Evolutionary conservation across 2,329 filamentous ascomycete genomes (phyloP), one percentile per base, ranked within the genome.

Genomic region (Pseudogymnoascus sp.): DNA sequence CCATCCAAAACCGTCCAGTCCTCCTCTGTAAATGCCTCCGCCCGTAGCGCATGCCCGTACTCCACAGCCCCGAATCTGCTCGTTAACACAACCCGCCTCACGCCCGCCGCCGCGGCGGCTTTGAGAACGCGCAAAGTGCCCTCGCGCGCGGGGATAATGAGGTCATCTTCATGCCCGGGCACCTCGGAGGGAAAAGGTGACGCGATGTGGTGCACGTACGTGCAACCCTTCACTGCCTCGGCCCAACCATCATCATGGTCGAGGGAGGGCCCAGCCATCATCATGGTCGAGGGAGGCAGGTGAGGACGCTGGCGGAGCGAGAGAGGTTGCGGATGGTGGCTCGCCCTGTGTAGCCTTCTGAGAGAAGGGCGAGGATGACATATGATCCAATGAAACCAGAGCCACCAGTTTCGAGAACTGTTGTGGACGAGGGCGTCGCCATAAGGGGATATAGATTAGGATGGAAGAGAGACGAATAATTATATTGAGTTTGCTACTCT

Each of bases 121-220:
- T 66, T 63, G 19, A 74, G 63, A 4, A 71, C 72, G 14, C 73
- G 65, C 13, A 74, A 61, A 2, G 73, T 72, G 2, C 73, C 73
- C 19, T 75, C 72, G 42, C 69, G 64, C 19, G 73, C 73, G n/a
- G 73, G 72, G 1, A 69, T 63, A 59, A 75, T 71, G 8, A 74
- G 62, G 4, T 74, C 73, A 61, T 74, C 66, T 61, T 74, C 72
- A 44, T 72, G 53, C 53, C 73, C 73, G 1, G 73, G 72, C 1
- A 63, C 60, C 6, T 38, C 53, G 1, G 64, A 10, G 8, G 71
- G 70, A 61, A 73, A 70, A 2, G 72, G 72, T 5, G 68, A 70
- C 0, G 72, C 72, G n/a, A 73, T 67, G 61, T 74, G 72, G 0
- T 70, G 64, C 8, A 74, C 67, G 59, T 71, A 73, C 6, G 67